phyloP scores from a whole-genome alignment of 2,329 filamentous ascomycete genomes.

The Aspergillus caelatus region DNA sequence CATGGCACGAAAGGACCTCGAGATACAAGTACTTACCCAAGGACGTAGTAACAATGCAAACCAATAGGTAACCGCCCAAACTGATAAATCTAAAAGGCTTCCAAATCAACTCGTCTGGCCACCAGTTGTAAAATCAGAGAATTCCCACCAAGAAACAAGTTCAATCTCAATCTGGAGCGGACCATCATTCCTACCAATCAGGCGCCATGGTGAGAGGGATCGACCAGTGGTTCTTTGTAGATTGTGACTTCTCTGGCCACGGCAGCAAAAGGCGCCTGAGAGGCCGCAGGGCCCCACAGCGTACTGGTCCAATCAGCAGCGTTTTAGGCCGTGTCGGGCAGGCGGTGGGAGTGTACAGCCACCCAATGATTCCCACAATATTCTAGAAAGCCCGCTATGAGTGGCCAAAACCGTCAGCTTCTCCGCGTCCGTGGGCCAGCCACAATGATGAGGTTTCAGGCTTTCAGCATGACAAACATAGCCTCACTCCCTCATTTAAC shows the following conservation, averaged over 20 bases:
- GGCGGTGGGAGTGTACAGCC: conserved; percentile 12
- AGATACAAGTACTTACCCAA: no score
- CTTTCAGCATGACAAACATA: conserved; percentile 11
- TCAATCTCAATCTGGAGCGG: not conserved
- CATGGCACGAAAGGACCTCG: not conserved
- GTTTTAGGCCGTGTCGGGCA: not conserved
- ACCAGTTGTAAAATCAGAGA: not conserved
- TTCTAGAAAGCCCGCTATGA: conserved; percentile 7
- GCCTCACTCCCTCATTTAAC: conserved; percentile 14
- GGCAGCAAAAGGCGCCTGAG: not conserved
- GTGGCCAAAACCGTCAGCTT: conserved; percentile 2
- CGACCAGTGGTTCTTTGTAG: not conserved
- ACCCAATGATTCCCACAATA: conserved; percentile 7
- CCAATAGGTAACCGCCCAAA: not conserved
- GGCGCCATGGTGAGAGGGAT: not conserved
- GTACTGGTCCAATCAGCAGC: not conserved
- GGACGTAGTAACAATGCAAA: no score
- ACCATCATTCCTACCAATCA: not conserved
- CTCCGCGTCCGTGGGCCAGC: conserved; percentile 6
- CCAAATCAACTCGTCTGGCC: not conserved
- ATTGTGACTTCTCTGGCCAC: not conserved
- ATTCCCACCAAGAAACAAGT: not conserved
- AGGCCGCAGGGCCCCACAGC: not conserved
- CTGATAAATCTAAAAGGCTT: not conserved
- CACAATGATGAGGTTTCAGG: conserved; percentile 15